These are phyloP conservation scores for Arabidopsis lyrata DNA, from an alignment of 441 rosid species.

Conservation along the genomic window DNA sequence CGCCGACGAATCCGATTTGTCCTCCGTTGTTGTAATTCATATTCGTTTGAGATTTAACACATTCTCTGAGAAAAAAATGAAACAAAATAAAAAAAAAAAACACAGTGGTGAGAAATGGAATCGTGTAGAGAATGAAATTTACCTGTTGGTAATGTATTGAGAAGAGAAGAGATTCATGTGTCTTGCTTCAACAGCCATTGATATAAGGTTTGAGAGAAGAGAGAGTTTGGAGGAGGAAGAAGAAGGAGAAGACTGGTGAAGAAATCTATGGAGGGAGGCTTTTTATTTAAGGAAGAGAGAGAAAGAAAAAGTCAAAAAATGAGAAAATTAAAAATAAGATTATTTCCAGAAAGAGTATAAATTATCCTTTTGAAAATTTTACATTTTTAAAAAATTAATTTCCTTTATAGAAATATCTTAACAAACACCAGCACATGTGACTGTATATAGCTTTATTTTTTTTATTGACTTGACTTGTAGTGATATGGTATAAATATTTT, in stretches of 20 bases:
- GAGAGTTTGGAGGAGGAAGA: conserved; percentile 16
- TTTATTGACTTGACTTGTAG: conserved; percentile 35
- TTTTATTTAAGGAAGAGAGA: conserved; percentile 42
- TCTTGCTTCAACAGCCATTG: conserved; percentile 45
- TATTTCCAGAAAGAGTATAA: conserved; percentile 17
- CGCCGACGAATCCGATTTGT: conserved; percentile 23
- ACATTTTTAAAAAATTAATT: neutral
- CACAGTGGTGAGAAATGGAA: neutral
- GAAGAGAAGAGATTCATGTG: conserved; percentile 37
- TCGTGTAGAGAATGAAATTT: neutral
- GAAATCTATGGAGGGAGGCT: conserved; percentile 39
- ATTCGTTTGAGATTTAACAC: conserved; percentile 26
- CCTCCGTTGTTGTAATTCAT: conserved; percentile 31
- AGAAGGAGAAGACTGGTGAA: conserved; percentile 43
- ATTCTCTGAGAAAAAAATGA: conserved; percentile 31
- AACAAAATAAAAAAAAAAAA: neutral
- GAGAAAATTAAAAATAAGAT: conserved; percentile 11
- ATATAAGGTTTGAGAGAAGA: conserved; percentile 23
- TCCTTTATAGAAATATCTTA: conserved; percentile 8
- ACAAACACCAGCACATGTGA: conserved; percentile 37
- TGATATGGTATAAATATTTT: conserved; percentile 5
- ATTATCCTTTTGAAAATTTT: neutral
- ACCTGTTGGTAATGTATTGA: conserved; percentile 37
- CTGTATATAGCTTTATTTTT: conserved; percentile 23
- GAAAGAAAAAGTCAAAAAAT: conserved; percentile 40